Evolutionary conservation across 2,329 filamentous ascomycete species (phyloP), one percentile per base, ranked within the genome.

Genomic region (Epichloe sp.): DNA sequence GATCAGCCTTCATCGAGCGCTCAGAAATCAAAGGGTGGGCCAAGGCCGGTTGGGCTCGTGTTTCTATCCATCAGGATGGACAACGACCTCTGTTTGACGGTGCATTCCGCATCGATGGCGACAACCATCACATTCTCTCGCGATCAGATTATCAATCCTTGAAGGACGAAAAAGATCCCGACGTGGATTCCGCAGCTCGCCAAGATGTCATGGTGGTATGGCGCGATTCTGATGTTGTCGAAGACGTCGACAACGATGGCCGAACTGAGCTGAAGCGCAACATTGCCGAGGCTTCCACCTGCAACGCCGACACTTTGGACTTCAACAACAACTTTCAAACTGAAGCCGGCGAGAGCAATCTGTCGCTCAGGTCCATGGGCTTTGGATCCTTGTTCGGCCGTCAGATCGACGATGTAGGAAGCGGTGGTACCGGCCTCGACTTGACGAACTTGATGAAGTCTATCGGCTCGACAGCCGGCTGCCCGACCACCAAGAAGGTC

Each of bases 141-240:
- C 79, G 78, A 55, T 77, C 77, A 31, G 84, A 82, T 55, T 98
- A 93, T 63, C 75, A 79, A 63, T 75, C 79, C 57, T 89, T 87
- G 44, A 84, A 79, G 62, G 80, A 88, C 54, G 65, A 71, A 21
- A 71, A 82, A 44, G 93, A 98, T 64, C 87, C 89, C 2, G 71
- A 77, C 26, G 65, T 87, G 7, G 69, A 77, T 14, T 65, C 70
- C 35, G 63, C 73, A 34, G 67, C 71, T 44, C 74, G 63, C 4
- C 77, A 82, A 35, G 86, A 95, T 54, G 85, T 80, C 62, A 93
- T 98, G 90, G 76, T 96, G 37, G 77, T 96, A 1, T 97, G 88
- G 77, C 80, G 90, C 57, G 90, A 97, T 63, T 95, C 89, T 31
- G 93, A 98, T 65, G 80, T 96, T 61, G 65, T 71, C 35, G 55